A percentile compares a stretch with the other conserved stretches of the same genome.
These are phyloP conservation scores for Sphenostylis stenocarpa DNA, from an alignment of 306 rosid genomes.

Conservation along the genomic window DNA sequence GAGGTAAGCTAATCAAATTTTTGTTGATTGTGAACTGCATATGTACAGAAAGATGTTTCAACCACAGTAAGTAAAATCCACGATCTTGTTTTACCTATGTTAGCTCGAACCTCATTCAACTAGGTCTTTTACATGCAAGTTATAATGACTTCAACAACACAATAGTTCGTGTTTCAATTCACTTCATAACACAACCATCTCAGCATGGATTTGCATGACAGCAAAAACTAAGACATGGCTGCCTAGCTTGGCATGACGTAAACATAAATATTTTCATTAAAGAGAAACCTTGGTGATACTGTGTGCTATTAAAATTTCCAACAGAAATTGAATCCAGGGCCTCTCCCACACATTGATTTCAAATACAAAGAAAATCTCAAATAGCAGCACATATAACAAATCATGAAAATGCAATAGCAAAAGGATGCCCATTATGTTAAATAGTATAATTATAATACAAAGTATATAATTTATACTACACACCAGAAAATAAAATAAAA, in stretches of 20 bases:
- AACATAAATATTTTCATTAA: neutral
- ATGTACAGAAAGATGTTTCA: neutral
- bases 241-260: neutral
- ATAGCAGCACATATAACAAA: no score
- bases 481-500: neutral
- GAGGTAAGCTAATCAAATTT: neutral
- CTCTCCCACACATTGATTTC: neutral
- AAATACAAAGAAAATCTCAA: neutral
- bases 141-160: slow-evolving; percentile 3
- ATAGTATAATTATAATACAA: neutral
- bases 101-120: neutral
- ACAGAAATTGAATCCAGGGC: slow-evolving; percentile 1
- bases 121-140: neutral
- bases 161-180: neutral
- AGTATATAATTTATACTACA: neutral
- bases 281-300: neutral
- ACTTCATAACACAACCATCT: neutral
- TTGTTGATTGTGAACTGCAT: neutral
- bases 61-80: neutral
- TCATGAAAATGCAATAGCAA: neutral
- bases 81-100: neutral
- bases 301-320: slow-evolving; percentile 4
- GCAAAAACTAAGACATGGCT: neutral
- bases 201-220: slow-evolving; percentile 6
- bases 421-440: neutral